Base-by-base conservation (phyloP, 2,329 filamentous ascomycete species). In the Pestalotiopsis sp. region DNA sequence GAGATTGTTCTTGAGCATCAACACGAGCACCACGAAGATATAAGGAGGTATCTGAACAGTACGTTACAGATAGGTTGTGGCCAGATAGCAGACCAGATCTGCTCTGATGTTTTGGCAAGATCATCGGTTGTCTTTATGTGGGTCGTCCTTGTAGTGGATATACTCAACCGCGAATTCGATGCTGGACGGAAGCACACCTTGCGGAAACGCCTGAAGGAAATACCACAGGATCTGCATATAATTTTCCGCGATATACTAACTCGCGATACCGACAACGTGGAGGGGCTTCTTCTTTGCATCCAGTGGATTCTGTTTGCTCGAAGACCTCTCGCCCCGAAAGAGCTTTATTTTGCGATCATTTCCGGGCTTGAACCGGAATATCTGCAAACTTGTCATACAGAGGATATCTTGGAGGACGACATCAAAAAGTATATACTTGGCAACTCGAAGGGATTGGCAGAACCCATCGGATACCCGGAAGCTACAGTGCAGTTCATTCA, bases 291-390 rank as follows among this genome's bases (percentile, higher is more conserved):
- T 25, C 36, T 66, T 4, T 65, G 83, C 41, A 69, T 90, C 0
- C 81, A 85, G 20, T 90, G 84, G 84, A 77, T 91, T 0, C 76
- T 90, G 0, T 90, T 82, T 27, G 80, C 88, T 0, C 77, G 74
- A 9, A 70, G 76, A 0, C 84, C 87, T 0, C 68, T 90, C 0
- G 77, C 60, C 0, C 82, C 76, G 0, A 71, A 79, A 0, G 81
- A 89, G 70, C 78, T 87, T 0, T 87, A 85, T 70, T 81, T 78
- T 75, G 81, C 83, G 63, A 68, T 85, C 13, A 67, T 78, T 60
- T 71, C 77, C 39, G 78, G 77, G 3, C 7, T 71, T 71, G 0
- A 75, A 14, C 65, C 65, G 23, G 4, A 66, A 2, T 13, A n/a
- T 14, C 31, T 66, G 17, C 27, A 27, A 2, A 17, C 3, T 14